These are phyloP conservation scores for Sindora glabra DNA, from an alignment of 306 rosid genomes.

Conservation along the genomic window DNA sequence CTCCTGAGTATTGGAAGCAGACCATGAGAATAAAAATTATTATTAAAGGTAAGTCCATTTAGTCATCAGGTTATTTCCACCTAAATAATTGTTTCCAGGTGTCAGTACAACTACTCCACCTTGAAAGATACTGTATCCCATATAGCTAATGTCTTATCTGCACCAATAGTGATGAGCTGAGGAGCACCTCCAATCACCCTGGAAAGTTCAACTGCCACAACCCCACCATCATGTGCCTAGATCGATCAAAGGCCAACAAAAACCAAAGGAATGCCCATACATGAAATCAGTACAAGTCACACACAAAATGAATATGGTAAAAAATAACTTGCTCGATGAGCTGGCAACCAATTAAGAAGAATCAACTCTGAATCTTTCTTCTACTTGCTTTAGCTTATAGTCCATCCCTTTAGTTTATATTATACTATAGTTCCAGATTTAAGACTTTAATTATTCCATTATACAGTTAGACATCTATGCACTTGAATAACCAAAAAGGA, in stretches of 20 bases:
- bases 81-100: not conserved
- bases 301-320: not conserved
- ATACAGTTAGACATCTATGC: not conserved
- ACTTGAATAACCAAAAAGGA: slow-evolving; percentile 10
- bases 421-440: no score
- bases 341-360: not conserved
- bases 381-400: not conserved
- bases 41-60: slow-evolving; percentile 11
- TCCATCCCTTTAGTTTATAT: no score
- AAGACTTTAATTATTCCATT: no score
- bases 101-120: slow-evolving; percentile 33
- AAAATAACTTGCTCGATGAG: not conserved
- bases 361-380: not conserved
- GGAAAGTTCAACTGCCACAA: slow-evolving; percentile 95
- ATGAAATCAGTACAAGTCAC: not conserved
- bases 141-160: slow-evolving; percentile 93
- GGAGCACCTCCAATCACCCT: slow-evolving; percentile 96
- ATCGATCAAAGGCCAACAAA: slow-evolving; percentile 20
- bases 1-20: slow-evolving; percentile 50
- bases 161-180: slow-evolving; percentile 96
- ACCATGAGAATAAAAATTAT: not conserved
- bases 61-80: slow-evolving; percentile 4
- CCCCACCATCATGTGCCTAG: slow-evolving; percentile 98
- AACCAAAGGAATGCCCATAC: slow-evolving; percentile 12
- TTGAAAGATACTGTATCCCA: slow-evolving; percentile 96